Percentiles rank a stretch among this genome's conserved stretches.
phyloP scores from a whole-genome alignment of 371 early-diverging fungal species.

The Mortierella sp. region DNA sequence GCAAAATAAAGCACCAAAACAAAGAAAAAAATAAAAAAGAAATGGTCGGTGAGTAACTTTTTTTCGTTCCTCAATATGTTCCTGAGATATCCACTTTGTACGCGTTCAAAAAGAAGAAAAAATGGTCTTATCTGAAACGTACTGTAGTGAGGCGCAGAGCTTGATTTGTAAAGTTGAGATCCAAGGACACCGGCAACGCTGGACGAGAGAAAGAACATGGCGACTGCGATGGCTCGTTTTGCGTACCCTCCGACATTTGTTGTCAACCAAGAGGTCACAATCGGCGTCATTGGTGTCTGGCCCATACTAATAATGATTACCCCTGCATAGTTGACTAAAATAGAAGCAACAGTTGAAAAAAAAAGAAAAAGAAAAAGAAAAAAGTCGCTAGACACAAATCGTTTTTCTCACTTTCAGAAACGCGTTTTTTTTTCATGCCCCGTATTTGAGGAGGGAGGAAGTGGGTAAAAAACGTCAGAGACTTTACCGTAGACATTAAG shows the following conservation, averaged over 20 bases:
- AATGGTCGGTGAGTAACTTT: background rate
- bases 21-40: background rate
- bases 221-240: constrained; percentile 36
- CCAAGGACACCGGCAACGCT: constrained; percentile 35
- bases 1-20: background rate
- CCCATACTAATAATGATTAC: constrained; percentile 34
- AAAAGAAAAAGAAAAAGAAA: background rate
- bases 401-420: too few species aligned
- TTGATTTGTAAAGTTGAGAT: constrained; percentile 30
- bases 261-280: constrained; percentile 45
- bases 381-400: background rate
- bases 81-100: too few species aligned
- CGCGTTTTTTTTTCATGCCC: background rate
- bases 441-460: background rate
- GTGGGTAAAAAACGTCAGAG: background rate
- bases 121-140: background rate
- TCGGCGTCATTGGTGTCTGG: constrained; percentile 35
- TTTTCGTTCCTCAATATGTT: background rate
- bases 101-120: background rate
- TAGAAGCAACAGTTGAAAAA: too few species aligned
- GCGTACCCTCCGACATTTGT: constrained; percentile 51
- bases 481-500: constrained; percentile 38
- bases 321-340: constrained; percentile 33
- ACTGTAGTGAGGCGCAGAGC: constrained; percentile 28
- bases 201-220: constrained; percentile 31